Evolutionary conservation across 169 alveolate species (phyloP), one percentile per base, ranked within the genome.

Genomic region (Ichthyophthirius multifiliis): DNA sequence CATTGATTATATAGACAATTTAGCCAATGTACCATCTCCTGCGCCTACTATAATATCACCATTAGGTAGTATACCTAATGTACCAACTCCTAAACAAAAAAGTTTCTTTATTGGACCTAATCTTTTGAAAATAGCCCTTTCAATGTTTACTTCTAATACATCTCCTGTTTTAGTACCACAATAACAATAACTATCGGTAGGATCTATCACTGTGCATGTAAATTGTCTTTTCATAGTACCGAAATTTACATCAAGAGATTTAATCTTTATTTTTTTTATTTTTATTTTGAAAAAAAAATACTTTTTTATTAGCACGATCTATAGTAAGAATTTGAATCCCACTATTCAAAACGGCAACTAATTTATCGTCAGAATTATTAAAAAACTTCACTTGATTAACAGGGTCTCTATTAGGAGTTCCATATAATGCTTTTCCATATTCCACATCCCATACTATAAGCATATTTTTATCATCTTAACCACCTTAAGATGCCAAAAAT

Each of bases 141-240:
- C 92, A 16, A 81, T 83, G 79, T 43, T 76, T 27, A 89, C 87
- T 90, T 94, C 97, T 55, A 93, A 84, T 30, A 94, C 83, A 83
- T 97, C 98, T 43, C 99, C 99, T 32, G 97, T 92, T 75, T 86
- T 90, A 18, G 98, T 97, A 31, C 98, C 98, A 39, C 94, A 83
- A 92, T 94, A 95, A 13, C 96, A 97, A 27, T 85, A 79, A 76
- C 83, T 47, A 88, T 97, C 98, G 35, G 84, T 86, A 15, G 95
- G 94, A 65, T 94, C 95, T 37, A 94, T 90, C 44, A 87, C 89
- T 35, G 87, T 80, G 74, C 94, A 84, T 18, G 92, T 81, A 79
- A 90, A 87, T 43, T 85, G 79, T 43, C 98, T 75, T 79, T 92
- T 95, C 15, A 96, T 75, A 62, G 91, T 91, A 4, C 98, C 98